A percentile compares a stretch with the other conserved stretches of the same genome.
These are phyloP conservation scores for Dipodascopsis uninucleata DNA, from an alignment of 805 yeast species.

Conservation along the genomic window DNA sequence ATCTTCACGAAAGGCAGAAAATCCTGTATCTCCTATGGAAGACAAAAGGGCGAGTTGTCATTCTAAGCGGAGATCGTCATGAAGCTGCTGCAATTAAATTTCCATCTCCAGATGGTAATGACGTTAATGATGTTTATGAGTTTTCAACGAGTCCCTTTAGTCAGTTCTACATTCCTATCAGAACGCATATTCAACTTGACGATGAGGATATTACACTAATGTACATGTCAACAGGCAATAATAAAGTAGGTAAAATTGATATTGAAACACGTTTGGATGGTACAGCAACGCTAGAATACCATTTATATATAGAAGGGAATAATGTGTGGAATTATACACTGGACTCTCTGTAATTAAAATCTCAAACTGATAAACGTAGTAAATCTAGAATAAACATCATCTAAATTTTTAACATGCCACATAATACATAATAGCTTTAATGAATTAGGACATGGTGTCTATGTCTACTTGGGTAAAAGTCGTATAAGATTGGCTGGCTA, in stretches of 20 bases:
- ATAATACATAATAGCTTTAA: too few species aligned
- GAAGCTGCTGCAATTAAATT: constrained; percentile 31
- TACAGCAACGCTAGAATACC: constrained; percentile 4
- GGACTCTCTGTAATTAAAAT: neutral
- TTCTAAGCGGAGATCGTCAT: constrained; percentile 30
- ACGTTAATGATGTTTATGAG: constrained; percentile 23
- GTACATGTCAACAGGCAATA: constrained; percentile 26
- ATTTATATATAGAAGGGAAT: constrained; percentile 19
- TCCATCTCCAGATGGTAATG: constrained; percentile 21
- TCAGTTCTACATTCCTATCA: constrained; percentile 29
- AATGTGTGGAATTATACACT: constrained; percentile 14
- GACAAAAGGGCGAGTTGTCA: constrained; percentile 18
- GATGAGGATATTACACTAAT: constrained; percentile 26
- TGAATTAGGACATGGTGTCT: too few species aligned
- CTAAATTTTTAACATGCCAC: too few species aligned
- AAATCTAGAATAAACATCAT: too few species aligned
- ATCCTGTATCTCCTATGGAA: constrained; percentile 23
- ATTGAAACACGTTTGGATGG: constrained; percentile 11
- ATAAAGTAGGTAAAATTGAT: constrained; percentile 27
- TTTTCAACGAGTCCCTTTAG: constrained; percentile 30
- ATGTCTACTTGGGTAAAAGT: too few species aligned
- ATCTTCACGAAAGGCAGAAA: constrained; percentile 23
- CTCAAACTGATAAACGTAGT: neutral
- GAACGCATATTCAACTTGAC: constrained; percentile 20
- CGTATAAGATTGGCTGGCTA: too few species aligned